Conservation (phyloP, 805 yeast genomes). For the Blastobotrys parvus region DNA sequence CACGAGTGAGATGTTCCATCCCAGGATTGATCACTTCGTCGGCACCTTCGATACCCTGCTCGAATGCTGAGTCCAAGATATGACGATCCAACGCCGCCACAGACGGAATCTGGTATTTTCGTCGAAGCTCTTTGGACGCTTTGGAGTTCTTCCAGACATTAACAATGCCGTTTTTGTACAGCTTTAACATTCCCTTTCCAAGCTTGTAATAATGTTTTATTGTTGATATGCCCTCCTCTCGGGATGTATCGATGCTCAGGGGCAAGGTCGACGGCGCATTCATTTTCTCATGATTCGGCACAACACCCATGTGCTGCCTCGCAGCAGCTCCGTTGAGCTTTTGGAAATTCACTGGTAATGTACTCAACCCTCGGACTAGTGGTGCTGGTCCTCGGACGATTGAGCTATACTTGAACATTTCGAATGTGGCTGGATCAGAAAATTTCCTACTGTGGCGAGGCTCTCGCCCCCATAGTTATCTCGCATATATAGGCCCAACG, state of each 20-base stretch:
- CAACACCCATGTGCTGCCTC: neutral
- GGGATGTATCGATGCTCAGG: conserved; percentile 17
- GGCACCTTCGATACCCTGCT: conserved; percentile 4
- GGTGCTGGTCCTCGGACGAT: too few relatives aligned
- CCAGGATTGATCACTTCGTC: conserved; percentile 18
- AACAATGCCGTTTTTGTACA: conserved; percentile 41
- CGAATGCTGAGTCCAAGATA: conserved; percentile 21
- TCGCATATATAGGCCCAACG: too few relatives aligned
- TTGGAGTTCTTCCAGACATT: conserved; percentile 40
- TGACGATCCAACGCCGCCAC: conserved; percentile 15
- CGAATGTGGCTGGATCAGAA: too few relatives aligned
- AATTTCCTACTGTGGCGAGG: too few relatives aligned
- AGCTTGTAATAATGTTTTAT: conserved; percentile 13
- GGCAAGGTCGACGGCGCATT: conserved; percentile 25
- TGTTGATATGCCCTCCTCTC: conserved; percentile 5
- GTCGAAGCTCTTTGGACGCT: conserved; percentile 10
- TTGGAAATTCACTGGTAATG: neutral
- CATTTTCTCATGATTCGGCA: neutral
- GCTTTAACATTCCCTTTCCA: conserved; percentile 24
- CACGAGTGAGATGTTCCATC: conserved; percentile 31
- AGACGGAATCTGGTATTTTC: conserved; percentile 12
- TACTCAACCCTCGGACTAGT: conserved; percentile 1
- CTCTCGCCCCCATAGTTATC: too few relatives aligned
- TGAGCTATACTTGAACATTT: too few relatives aligned
- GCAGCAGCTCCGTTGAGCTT: neutral